A percentile compares a stretch with the other conserved stretches of the same genome.
phyloP scores from a whole-genome alignment of 2,329 filamentous ascomycete genomes.

The Fusarium veterinarium region DNA sequence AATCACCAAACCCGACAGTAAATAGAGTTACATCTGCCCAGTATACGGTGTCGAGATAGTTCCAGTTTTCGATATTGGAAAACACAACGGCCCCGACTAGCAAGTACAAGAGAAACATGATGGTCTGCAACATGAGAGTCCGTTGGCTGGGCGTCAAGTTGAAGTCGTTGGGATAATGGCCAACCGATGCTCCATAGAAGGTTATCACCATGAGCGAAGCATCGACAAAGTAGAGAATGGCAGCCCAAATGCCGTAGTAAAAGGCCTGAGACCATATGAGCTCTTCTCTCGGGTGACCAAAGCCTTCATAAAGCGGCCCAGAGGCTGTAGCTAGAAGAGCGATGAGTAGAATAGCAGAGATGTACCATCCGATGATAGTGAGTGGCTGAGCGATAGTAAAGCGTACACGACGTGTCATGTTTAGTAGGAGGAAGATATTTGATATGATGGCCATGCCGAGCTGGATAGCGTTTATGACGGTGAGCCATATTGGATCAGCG shows the following conservation, averaged over 20 bases:
- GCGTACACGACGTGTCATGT: slow-evolving; percentile 83
- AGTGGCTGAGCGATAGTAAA: slow-evolving; percentile 86
- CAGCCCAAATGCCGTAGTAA: slow-evolving; percentile 86
- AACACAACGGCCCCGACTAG: slow-evolving; percentile 82
- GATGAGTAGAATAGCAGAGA: slow-evolving; percentile 73
- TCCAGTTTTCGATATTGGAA: slow-evolving; percentile 76
- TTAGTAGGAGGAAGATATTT: slow-evolving; percentile 85
- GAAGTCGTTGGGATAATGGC: slow-evolving; percentile 83
- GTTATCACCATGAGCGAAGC: slow-evolving; percentile 82
- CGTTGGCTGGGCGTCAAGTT: slow-evolving; percentile 82
- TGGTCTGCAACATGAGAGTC: slow-evolving; percentile 91
- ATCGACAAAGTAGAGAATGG: slow-evolving; percentile 81
- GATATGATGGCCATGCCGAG: slow-evolving; percentile 80
- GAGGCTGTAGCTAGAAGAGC: slow-evolving; percentile 74
- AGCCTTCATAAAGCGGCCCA: slow-evolving; percentile 60
- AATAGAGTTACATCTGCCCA: slow-evolving; percentile 80
- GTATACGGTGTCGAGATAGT: slow-evolving; percentile 81
- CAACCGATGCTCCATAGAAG: slow-evolving; percentile 76
- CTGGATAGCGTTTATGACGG: slow-evolving; percentile 80
- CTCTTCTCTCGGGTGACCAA: slow-evolving; percentile 54
- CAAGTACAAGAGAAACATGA: slow-evolving; percentile 84
- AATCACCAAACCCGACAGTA: slow-evolving; percentile 73
- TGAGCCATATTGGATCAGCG: slow-evolving; percentile 78
- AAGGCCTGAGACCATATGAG: slow-evolving; percentile 83
- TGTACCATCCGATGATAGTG: slow-evolving; percentile 84